Conservation (phyloP, 441 rosid species). For the Erysimum pusillum region DNA sequence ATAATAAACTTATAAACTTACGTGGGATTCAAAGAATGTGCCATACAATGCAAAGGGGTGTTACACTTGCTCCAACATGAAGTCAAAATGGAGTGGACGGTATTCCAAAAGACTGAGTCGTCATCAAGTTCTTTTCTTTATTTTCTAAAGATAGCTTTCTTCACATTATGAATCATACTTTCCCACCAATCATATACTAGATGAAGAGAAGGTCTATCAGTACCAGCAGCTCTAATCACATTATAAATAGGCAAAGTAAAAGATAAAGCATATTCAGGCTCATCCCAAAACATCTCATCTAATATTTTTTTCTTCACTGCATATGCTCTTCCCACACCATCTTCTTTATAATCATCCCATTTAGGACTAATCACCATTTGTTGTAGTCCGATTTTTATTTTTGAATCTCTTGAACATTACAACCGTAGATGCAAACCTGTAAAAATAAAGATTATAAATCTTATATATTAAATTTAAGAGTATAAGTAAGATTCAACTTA, state of each 20-base stretch:
- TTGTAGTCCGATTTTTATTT: background rate
- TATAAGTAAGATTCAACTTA: background rate
- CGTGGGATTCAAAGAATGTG: too few species aligned
- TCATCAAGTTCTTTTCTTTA: slow-evolving; percentile 7
- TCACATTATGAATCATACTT: background rate
- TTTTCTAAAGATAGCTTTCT: background rate
- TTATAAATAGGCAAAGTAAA: slow-evolving; percentile 8
- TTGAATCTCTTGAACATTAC: slow-evolving; percentile 5
- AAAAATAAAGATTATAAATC: background rate
- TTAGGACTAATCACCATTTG: slow-evolving; percentile 12
- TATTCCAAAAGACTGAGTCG: too few species aligned
- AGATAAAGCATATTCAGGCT: slow-evolving; percentile 12
- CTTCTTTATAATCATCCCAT: slow-evolving; percentile 30
- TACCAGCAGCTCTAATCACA: slow-evolving; percentile 1
- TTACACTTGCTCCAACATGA: too few species aligned
- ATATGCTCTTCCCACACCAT: background rate
- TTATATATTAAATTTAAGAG: background rate
- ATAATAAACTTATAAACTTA: too few species aligned
- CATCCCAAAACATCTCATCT: slow-evolving; percentile 14
- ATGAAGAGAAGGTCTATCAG: background rate
- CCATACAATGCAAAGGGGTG: too few species aligned
- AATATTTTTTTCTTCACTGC: background rate
- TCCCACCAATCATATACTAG: slow-evolving; percentile 8
- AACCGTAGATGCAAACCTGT: background rate
- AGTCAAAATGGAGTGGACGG: too few species aligned